Percentiles rank a stretch among this genome's conserved stretches.
These are phyloP conservation scores for Rickenella mellea DNA, from an alignment of 768 basidiomycete genomes.

Conservation along the genomic window DNA sequence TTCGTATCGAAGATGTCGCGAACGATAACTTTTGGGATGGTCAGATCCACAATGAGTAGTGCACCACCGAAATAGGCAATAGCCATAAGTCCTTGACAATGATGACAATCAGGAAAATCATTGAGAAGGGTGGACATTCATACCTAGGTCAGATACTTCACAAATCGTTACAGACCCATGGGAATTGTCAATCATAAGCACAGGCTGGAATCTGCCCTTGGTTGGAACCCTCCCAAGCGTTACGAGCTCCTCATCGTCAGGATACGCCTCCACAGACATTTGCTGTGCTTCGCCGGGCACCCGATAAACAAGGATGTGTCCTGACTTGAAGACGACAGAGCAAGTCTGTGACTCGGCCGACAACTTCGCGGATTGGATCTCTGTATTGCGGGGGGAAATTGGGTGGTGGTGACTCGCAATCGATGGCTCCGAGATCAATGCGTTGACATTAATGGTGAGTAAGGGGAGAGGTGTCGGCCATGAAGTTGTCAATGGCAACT, in stretches of 20 bases:
- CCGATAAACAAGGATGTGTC: conserved; percentile 49
- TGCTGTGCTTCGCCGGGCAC: no score
- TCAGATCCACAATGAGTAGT: conserved; percentile 61
- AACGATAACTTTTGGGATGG: conserved; percentile 61
- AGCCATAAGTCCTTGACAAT: conserved; percentile 60
- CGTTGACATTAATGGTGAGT: conserved; percentile 50
- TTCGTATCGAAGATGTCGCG: conserved; percentile 31
- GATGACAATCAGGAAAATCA: conserved; percentile 3
- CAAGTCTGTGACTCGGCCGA: conserved; percentile 50
- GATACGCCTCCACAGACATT: no score
- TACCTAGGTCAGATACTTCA: conserved; percentile 69
- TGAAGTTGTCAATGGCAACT: conserved; percentile 43
- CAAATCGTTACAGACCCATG: conserved; percentile 41
- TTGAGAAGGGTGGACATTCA: conserved; percentile 11
- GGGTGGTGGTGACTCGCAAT: conserved; percentile 19
- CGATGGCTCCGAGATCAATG: conserved; percentile 35
- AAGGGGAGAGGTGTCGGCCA: conserved; percentile 59
- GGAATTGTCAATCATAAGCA: conserved; percentile 43
- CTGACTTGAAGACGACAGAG: conserved; percentile 41
- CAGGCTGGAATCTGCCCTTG: conserved; percentile 39
- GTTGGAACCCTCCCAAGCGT: no score
- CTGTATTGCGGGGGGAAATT: conserved; percentile 16
- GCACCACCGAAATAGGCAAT: conserved; percentile 53
- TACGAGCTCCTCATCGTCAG: no score
- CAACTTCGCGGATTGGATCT: conserved; percentile 37